phyloP scores from a whole-genome alignment of 352 stramenopile genomes.

The Phytophthora melonis region DNA sequence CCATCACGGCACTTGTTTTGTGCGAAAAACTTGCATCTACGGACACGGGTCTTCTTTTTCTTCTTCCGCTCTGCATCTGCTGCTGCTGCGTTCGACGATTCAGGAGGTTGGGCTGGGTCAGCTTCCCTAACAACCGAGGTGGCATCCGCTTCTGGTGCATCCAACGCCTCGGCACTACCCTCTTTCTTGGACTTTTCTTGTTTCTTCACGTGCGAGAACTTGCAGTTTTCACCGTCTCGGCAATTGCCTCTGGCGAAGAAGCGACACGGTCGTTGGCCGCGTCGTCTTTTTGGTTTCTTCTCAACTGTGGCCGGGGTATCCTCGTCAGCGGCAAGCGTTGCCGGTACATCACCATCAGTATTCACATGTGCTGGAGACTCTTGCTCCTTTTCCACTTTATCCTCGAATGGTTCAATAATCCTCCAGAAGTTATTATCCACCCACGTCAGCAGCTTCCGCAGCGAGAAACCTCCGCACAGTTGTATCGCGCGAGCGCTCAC shows the following conservation, averaged over 20 bases:
- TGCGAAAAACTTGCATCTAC: slow-evolving; percentile 64
- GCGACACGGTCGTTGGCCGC: slow-evolving; percentile 42
- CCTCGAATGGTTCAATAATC: slow-evolving; percentile 41
- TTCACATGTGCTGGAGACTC: not conserved
- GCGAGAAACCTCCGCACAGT: slow-evolving; percentile 54
- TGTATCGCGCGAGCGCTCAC: slow-evolving; percentile 49
- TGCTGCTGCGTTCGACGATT: slow-evolving; percentile 3
- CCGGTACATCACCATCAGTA: not conserved
- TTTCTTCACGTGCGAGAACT: slow-evolving; percentile 54
- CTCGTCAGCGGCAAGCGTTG: not conserved
- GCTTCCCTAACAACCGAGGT: slow-evolving; percentile 25
- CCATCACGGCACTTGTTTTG: slow-evolving; percentile 59
- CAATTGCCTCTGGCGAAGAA: slow-evolving; percentile 70
- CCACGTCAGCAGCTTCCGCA: slow-evolving; percentile 85
- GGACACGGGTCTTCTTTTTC: slow-evolving; percentile 34
- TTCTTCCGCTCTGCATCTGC: slow-evolving; percentile 20
- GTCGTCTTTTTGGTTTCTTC: slow-evolving; percentile 38
- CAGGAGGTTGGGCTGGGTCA: slow-evolving; percentile 16
- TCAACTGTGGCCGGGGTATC: slow-evolving; percentile 1
- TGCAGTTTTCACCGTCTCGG: slow-evolving; percentile 60
- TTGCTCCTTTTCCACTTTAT: slow-evolving; percentile 6
- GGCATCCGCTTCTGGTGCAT: slow-evolving; percentile 7
- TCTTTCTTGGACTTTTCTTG: slow-evolving; percentile 22
- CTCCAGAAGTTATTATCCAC: slow-evolving; percentile 84
- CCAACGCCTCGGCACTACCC: not conserved